phyloP scores from a whole-genome alignment of 768 basidiomycete genomes.

The Tephrocybe sp. region DNA sequence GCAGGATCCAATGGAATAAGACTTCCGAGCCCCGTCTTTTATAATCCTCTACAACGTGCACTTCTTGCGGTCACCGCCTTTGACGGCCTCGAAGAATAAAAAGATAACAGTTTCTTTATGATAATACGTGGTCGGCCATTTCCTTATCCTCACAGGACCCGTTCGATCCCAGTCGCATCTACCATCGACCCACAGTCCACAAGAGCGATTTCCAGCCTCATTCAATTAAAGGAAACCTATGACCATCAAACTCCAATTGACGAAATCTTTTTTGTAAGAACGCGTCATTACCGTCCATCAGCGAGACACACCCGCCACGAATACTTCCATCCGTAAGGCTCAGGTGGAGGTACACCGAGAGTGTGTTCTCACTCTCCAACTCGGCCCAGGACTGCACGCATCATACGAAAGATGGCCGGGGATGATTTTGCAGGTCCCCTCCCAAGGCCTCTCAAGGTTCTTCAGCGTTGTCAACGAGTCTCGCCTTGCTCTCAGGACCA shows the following conservation, averaged over 20 bases:
- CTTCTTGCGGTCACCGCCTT: too few relatives aligned
- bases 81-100: too few relatives aligned
- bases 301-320: conserved; percentile 3
- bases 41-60: too few relatives aligned
- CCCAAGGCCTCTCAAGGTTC: not conserved
- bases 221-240: not conserved
- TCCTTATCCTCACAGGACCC: too few relatives aligned
- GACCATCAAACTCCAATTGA: not conserved
- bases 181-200: conserved; percentile 1
- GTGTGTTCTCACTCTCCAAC: not conserved
- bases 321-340: not conserved
- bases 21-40: too few relatives aligned
- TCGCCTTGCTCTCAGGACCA: not conserved
- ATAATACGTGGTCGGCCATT: too few relatives aligned
- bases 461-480: not conserved
- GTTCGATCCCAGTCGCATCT: not conserved
- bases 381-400: not conserved
- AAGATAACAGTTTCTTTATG: too few relatives aligned
- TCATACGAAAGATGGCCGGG: not conserved
- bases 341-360: not conserved
- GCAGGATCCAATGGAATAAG: too few relatives aligned
- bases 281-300: conserved; percentile 5
- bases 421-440: not conserved
- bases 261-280: not conserved
- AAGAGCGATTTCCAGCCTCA: not conserved